Conservation (phyloP, 768 basidiomycete species). For the Sarcodon aspratus region DNA sequence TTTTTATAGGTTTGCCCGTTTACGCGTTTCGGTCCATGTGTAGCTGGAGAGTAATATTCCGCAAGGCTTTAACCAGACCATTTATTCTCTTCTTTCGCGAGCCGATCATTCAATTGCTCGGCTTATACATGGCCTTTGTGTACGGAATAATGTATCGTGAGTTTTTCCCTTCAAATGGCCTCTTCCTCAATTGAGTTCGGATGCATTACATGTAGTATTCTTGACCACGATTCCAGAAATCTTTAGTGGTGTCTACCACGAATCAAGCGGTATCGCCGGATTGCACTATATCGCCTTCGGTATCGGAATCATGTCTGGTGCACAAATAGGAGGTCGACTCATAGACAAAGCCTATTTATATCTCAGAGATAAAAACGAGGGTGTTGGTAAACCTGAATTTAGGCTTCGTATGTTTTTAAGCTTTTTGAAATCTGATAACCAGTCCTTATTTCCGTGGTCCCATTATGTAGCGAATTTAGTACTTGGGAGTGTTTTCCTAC, state of each 20-base stretch:
- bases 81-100: conserved; percentile 48
- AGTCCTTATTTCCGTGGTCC: conserved; percentile 6
- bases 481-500: conserved; percentile 45
- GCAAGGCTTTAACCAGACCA: conserved; percentile 46
- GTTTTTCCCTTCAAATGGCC: conserved; percentile 9
- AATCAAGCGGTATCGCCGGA: conserved; percentile 45
- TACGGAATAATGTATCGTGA: conserved; percentile 50
- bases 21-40: neutral
- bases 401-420: conserved; percentile 27
- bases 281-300: conserved; percentile 64
- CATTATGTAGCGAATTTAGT: conserved; percentile 39
- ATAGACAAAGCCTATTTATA: conserved; percentile 46
- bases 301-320: conserved; percentile 40
- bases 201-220: conserved; percentile 31
- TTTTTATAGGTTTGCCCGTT: neutral
- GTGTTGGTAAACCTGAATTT: conserved; percentile 43
- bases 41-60: conserved; percentile 44
- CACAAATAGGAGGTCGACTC: conserved; percentile 38
- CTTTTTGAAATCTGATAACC: neutral
- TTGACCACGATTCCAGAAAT: conserved; percentile 51
- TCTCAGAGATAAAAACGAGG: conserved; percentile 38
- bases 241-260: conserved; percentile 38
- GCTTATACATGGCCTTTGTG: conserved; percentile 56
- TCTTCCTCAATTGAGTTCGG: neutral
- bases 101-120: conserved; percentile 53